Evolutionary conservation across 257 asterid genomes (phyloP).

Genomic region (Solanum pennellii): DNA sequence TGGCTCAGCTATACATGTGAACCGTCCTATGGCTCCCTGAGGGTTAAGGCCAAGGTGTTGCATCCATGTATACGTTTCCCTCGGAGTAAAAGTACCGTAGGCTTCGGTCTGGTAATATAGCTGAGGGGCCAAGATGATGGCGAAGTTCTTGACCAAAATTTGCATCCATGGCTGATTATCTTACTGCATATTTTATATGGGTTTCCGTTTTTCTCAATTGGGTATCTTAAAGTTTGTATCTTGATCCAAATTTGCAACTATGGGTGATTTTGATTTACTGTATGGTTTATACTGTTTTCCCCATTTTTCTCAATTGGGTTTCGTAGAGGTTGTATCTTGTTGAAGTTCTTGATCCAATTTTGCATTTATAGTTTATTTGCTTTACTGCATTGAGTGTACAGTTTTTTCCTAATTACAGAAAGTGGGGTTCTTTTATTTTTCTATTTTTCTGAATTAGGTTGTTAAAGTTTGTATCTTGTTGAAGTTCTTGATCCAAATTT

Average conservation of each 20-base stretch:
- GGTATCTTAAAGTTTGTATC: neutral
- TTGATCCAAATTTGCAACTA: neutral
- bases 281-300: neutral
- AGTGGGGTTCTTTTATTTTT: neutral
- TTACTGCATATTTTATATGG: too few species aligned
- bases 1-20: too few species aligned
- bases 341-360: neutral
- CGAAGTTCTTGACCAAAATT: neutral
- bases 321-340: neutral
- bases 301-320: neutral
- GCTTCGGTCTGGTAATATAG: too few species aligned
- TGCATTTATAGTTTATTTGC: neutral
- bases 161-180: neutral
- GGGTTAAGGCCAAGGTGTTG: too few species aligned
- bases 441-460: neutral
- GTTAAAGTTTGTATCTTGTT: neutral
- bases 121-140: too few species aligned
- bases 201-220: neutral
- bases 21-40: too few species aligned
- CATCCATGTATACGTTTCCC: too few species aligned
- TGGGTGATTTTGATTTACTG: neutral
- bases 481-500: neutral
- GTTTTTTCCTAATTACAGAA: neutral
- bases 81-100: too few species aligned
- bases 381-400: neutral